phyloP scores from a whole-genome alignment of 208 protist species.

The Leishmania turanica region DNA sequence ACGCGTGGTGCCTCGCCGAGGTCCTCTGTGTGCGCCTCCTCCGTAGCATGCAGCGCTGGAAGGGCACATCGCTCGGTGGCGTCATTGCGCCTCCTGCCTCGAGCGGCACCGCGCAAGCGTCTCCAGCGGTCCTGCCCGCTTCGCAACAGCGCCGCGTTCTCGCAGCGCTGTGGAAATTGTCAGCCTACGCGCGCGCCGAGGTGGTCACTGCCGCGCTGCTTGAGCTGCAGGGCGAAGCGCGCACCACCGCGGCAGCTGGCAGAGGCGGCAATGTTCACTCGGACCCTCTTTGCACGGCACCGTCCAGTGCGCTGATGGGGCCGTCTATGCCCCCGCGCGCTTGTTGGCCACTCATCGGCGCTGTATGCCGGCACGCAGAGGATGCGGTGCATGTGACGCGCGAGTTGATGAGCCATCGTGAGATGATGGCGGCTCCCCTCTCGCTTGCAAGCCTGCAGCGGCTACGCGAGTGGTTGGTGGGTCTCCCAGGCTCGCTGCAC shows the following conservation, averaged over 20 bases:
- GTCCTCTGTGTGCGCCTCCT: conserved; percentile 16
- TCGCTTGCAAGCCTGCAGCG: neutral
- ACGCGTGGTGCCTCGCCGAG: conserved; percentile 19
- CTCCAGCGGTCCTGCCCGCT: neutral
- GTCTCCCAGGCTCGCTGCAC: conserved; percentile 8
- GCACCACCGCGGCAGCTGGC: neutral
- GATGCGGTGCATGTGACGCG: conserved; percentile 3
- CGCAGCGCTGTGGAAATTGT: conserved; percentile 4
- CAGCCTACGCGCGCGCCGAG: conserved; percentile 5
- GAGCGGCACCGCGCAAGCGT: neutral
- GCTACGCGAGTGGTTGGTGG: conserved; percentile 13
- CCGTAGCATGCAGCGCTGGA: neutral
- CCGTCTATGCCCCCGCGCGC: neutral
- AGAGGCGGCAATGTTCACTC: neutral
- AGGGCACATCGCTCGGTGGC: neutral
- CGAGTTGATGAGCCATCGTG: conserved; percentile 1
- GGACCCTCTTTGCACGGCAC: neutral
- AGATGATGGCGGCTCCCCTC: neutral
- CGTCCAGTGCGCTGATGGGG: neutral
- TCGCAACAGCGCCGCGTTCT: conserved; percentile 10
- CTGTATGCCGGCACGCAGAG: neutral
- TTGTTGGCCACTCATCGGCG: neutral
- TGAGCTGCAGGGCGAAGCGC: neutral
- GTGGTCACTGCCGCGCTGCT: conserved; percentile 3
- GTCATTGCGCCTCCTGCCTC: neutral